Evolutionary conservation across 1,284 basidiomycete genomes (phyloP), one percentile per base, ranked within the genome.

Genomic region (Apiotrichum sp.): DNA sequence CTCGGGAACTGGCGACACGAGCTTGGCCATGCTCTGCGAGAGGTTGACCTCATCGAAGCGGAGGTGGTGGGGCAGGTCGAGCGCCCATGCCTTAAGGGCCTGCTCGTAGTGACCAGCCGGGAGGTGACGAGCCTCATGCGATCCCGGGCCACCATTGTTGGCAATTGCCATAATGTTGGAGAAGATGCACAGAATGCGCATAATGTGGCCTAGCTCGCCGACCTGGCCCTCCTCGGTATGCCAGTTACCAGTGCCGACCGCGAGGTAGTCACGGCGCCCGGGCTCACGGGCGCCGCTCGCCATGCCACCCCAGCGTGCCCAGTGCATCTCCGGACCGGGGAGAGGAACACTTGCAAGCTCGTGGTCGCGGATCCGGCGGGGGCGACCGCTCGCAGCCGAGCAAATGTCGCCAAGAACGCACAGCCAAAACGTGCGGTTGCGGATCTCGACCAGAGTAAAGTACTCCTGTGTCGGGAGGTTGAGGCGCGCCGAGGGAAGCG

Each of bases 41-140:
- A 79, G 70, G 61, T 77, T 78, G 63, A 67, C 66, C 56, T 78
- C 75, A 62, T 78, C 71, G 57, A 78, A 78, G 49, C 69, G 72
- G 34, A 77, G 65, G 56, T 74, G 68, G 29, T 61, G 66, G 4
- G 77, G 76, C 1, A 79, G 68, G 31, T 67, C 66, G 35, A 69
- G 62, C 0, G 77, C 77, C 78, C 78, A 79, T 7, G 65, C 53
- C 66, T 71, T 70, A 34, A 73, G 62, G 9, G 67, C 70, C 10
- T 68, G 64, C 57, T 73, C 70, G 47, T 67, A 63, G 40, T 63
- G 63, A 16, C 33, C 36, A 8, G 58, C 55, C 11, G 63, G 57
- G 6, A 61, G 53, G 31, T 58, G 58, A 6, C 58, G 50, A 1
- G 52, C 52, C 33, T 63, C 63, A 10, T 40, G 43, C 41, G 62